A percentile compares a stretch with the other conserved stretches of the same genome.
Conservation (phyloP, 2,329 filamentous ascomycete species). For the Pezicula radicicola region DNA sequence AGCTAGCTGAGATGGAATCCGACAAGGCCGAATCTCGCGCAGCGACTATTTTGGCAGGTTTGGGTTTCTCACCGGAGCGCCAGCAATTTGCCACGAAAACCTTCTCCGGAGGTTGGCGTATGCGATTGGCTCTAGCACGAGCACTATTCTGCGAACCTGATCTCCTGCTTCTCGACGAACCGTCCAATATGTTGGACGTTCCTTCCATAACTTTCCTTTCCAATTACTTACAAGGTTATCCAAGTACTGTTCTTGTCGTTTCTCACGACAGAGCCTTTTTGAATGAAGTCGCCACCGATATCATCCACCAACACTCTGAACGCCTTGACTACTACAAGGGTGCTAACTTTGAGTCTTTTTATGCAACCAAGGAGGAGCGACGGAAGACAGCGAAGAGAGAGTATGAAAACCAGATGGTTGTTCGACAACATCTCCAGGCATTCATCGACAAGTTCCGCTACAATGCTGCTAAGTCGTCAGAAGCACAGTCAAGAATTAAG, state of each 20-base stretch:
- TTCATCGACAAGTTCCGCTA: slow-evolving; percentile 99
- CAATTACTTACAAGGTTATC: slow-evolving; percentile 90
- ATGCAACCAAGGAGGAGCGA: slow-evolving; percentile 94
- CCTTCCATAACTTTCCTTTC: slow-evolving; percentile 99
- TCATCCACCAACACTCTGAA: slow-evolving; percentile 97
- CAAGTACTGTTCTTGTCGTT: slow-evolving; percentile 92
- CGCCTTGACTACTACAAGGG: slow-evolving; percentile 98
- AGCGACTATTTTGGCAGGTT: slow-evolving; percentile 92
- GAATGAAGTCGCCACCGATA: slow-evolving; percentile 98
- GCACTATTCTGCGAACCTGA: slow-evolving; percentile 98
- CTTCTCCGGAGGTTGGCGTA: slow-evolving; percentile 99
- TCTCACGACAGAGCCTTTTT: slow-evolving; percentile 99
- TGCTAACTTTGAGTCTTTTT: slow-evolving; percentile 96
- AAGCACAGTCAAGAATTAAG: slow-evolving; percentile 98
- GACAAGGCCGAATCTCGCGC: slow-evolving; percentile 96
- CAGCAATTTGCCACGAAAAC: slow-evolving; percentile 94
- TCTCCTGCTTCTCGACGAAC: slow-evolving; percentile 93
- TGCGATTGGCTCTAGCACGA: slow-evolving; percentile 91
- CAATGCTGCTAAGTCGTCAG: slow-evolving; percentile 97
- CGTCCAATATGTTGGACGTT: slow-evolving; percentile 99
- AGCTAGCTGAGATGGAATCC: slow-evolving; percentile 97
- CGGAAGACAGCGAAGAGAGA: slow-evolving; percentile 95
- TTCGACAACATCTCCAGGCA: slow-evolving; percentile 88
- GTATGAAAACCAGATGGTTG: slow-evolving; percentile 97
- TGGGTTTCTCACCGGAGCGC: slow-evolving; percentile 91